Evolutionary conservation across 2,329 filamentous ascomycete genomes (phyloP), one percentile per base, ranked within the genome.

Genomic region (Venturia oleaginea): DNA sequence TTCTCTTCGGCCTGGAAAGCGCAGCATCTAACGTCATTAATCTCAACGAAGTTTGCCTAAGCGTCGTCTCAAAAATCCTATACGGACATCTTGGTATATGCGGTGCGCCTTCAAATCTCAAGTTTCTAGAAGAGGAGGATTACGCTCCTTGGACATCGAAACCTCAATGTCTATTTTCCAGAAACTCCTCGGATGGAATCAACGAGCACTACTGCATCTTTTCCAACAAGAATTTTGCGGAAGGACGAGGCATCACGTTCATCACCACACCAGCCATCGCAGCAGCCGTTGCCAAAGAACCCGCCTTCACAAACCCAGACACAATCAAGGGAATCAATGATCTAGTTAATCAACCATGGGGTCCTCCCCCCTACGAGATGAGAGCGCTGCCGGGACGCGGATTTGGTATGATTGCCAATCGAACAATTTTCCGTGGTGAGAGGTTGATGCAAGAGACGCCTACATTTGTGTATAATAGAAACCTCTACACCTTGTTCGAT

Each of bases 361-460:
- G 55, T n/a, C 63, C 54, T 22, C 63, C 63, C 11, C 8, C 63
- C 22, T 66, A 66, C 46, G 38, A 51, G 15, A 38, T 27, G 42
- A 38, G 27, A 37, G 11, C 27, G 7, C 38, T 66, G 7, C 63
- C 64, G 7, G 64, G 51, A 34, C 34, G 48, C 10, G 65, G 65
- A 17, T 37, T 66, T 17, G 64, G 65, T 4, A 37, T 66, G 40
- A 46, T 66, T 32, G 65, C 65, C 43, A 66, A 54, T 17, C 51
- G 59, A 27, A 65, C 51, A 6, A 46, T 66, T 27, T 30, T 57
- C 24, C 34, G 65, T 17, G 65, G 65, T 8, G 65, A 66, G 17
- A 42, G 37, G 27, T 15, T 66, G 17, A 66, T 64, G 38, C 32
- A 40, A 22, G 48, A 66, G n/a, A 66, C 65, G 19, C 64, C 65